Evolutionary conservation across 495 filamentous ascomycete species (phyloP), one percentile per base, ranked within the genome.

Genomic region (Trichoderma parareesei): DNA sequence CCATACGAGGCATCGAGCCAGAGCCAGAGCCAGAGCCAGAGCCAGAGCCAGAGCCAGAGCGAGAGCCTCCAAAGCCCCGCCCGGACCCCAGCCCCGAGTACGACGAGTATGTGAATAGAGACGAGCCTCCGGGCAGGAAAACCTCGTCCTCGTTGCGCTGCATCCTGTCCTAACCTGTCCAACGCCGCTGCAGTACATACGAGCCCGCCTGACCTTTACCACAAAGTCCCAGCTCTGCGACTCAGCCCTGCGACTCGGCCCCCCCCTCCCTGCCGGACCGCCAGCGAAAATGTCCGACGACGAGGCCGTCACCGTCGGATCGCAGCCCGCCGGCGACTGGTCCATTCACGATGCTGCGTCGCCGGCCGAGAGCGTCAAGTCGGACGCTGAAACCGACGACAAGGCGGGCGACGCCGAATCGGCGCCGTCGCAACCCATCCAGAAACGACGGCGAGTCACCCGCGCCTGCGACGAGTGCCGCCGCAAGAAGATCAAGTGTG

Each of bases 401-500:
- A 46, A 63, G n/a, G 55, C 42, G n/a, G 61, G 35, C 43, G 64
- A 53, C 13, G 46, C 35, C 27, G 48, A 68, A 53, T 74, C 76
- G 35, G 69, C 69, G 1, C 69, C 75, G 9, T 74, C 67, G 38
- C 71, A 76, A 69, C 91, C 89, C 43, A 76, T 93, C 67, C 93
- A 96, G 76, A 96, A 97, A 76, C 83, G 93, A 59, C 84, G 93
- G 33, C 81, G 93, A 71, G 93, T 97, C 38, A 96, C 92, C 48
- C 82, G 93, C 64, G 93, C 93, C 18, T 97, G 93, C 79, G 94
- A 98, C 72, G 95, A 98, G 73, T 98, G 93, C 72, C 84, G 94
- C 60, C 82, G 94, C 69, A 98, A 98, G 77, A 98, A 98, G 76
- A 97, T 98, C 74, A 98, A 97, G 75, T 98, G 93, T 71, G 93